Conservation (phyloP, 2,329 filamentous ascomycete species). For the Penicillium nordicum region DNA sequence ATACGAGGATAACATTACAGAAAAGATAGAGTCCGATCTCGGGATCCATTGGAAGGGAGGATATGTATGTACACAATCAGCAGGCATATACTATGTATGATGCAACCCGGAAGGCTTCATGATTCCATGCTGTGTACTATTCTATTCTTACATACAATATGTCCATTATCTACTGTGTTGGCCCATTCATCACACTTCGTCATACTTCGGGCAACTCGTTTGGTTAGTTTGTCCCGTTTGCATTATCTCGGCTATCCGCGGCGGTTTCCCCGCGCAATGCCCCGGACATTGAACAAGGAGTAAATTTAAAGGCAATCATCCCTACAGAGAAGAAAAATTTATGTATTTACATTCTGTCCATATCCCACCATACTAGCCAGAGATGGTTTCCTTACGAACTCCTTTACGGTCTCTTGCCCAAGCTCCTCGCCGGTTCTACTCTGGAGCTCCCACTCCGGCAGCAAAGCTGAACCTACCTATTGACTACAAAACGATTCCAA, state of each 20-base stretch:
- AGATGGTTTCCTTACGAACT: conserved; percentile 18
- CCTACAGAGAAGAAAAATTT: background rate
- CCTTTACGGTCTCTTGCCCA: conserved; percentile 16
- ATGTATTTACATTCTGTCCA: background rate
- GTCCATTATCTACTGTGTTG: background rate
- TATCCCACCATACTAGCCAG: background rate
- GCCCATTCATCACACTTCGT: background rate
- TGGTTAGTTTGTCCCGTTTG: conserved; percentile 16
- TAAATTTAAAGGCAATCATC: conserved; percentile 11
- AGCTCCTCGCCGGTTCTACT: conserved; percentile 41
- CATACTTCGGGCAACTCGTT: conserved; percentile 10
- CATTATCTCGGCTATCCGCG: conserved; percentile 28
- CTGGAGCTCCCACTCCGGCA: conserved; percentile 43
- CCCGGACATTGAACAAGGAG: conserved; percentile 17
- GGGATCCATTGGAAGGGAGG: background rate
- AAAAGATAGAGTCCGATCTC: background rate
- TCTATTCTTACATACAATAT: too few species aligned
- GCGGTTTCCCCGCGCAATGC: conserved; percentile 23
- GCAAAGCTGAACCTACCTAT: conserved; percentile 76
- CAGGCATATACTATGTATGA: background rate
- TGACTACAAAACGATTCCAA: conserved; percentile 77
- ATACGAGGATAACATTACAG: background rate
- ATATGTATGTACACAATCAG: too few species aligned
- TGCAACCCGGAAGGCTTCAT: background rate
- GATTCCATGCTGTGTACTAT: too few species aligned